Percentiles rank a stretch among this genome's conserved stretches.
phyloP scores from a whole-genome alignment of 345 rosid species.

The Geranium brycei region DNA sequence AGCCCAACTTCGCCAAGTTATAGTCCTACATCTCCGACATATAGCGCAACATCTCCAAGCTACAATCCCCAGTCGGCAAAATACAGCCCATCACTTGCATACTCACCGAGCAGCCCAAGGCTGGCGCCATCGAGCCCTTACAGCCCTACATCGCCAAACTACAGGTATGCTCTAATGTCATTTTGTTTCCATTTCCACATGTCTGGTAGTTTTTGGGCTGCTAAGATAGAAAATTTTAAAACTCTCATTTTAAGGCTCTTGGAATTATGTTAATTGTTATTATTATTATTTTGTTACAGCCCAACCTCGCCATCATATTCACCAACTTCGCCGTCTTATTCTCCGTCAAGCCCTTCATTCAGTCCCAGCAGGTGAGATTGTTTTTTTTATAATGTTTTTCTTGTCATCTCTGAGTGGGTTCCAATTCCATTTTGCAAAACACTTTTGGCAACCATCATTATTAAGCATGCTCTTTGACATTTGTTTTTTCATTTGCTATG shows the following conservation, averaged over 20 bases:
- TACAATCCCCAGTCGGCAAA: constrained; percentile 58
- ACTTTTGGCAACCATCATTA: background rate
- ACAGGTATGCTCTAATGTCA: constrained; percentile 31
- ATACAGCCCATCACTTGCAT: constrained; percentile 70
- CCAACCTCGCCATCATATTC: constrained; percentile 89
- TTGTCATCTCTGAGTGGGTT: background rate
- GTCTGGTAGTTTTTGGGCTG: background rate
- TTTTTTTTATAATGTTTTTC: background rate
- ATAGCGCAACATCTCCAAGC: constrained; percentile 46
- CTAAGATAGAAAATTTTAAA: background rate
- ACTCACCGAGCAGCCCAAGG: constrained; percentile 89
- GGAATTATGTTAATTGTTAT: background rate
- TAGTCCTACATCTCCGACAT: constrained; percentile 69
- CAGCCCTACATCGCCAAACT: constrained; percentile 90
- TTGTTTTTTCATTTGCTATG: background rate
- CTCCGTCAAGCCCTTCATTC: constrained; percentile 82
- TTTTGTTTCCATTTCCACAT: background rate
- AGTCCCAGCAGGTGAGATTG: constrained; percentile 79
- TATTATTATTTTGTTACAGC: constrained; percentile 26
- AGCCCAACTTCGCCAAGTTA: constrained; percentile 76
- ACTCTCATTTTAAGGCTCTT: background rate
- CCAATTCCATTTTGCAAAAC: background rate
- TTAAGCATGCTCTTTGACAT: background rate
- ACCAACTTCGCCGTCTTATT: constrained; percentile 86
- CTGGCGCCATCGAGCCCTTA: constrained; percentile 81